phyloP scores from a whole-genome alignment of 345 rosid species.

The Boechera retrofracta region DNA sequence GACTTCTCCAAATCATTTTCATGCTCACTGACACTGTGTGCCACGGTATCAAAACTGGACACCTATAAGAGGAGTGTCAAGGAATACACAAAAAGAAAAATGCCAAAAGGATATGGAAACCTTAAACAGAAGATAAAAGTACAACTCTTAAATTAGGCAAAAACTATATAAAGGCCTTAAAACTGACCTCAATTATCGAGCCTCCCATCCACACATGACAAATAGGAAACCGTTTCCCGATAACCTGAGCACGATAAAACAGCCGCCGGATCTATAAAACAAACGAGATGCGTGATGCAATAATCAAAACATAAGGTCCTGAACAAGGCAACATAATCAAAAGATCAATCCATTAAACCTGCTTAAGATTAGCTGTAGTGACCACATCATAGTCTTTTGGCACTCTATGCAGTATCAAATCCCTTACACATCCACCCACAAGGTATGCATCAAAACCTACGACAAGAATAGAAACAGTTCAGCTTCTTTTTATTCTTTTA shows the following conservation, averaged over 20 bases:
- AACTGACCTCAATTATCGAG: slow-evolving; percentile 72
- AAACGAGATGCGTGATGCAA: slow-evolving; percentile 26
- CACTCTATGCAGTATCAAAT: slow-evolving; percentile 67
- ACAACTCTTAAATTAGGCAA: not conserved
- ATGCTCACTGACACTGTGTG: slow-evolving; percentile 38
- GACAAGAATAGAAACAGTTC: not conserved
- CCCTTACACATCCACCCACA: slow-evolving; percentile 98
- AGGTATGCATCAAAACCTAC: slow-evolving; percentile 84
- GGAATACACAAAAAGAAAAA: not conserved
- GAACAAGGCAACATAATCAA: not conserved
- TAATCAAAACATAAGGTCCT: slow-evolving; percentile 13
- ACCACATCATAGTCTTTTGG: slow-evolving; percentile 97
- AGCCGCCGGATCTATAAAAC: slow-evolving; percentile 54
- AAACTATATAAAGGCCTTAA: not conserved
- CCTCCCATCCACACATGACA: slow-evolving; percentile 68
- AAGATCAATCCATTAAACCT: slow-evolving; percentile 52
- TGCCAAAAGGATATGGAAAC: slow-evolving; percentile 13
- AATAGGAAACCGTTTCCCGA: slow-evolving; percentile 85
- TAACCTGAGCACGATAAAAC: slow-evolving; percentile 60
- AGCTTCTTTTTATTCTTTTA: slow-evolving; percentile 8
- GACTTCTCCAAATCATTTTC: slow-evolving; percentile 29
- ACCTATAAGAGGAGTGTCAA: slow-evolving; percentile 55
- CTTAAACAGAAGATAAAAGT: slow-evolving; percentile 10
- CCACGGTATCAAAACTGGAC: slow-evolving; percentile 81
- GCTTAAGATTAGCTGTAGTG: slow-evolving; percentile 78